Percentiles rank a stretch among this genome's conserved stretches.
These are phyloP conservation scores for Pholiota molesta DNA, from an alignment of 768 basidiomycete genomes.

Conservation along the genomic window DNA sequence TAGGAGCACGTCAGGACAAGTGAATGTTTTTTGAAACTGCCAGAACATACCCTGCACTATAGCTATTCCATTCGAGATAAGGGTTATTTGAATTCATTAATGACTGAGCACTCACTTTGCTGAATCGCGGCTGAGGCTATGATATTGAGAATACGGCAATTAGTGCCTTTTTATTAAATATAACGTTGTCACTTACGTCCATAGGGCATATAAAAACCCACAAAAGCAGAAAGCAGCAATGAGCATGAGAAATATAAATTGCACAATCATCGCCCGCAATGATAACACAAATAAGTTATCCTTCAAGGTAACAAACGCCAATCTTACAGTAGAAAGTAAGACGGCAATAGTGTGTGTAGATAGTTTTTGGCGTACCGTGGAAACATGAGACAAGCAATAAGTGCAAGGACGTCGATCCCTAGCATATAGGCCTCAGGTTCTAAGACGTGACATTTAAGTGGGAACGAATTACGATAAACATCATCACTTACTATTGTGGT, in stretches of 20 bases:
- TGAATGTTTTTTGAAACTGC: not conserved
- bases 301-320: slow-evolving; percentile 90
- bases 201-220: slow-evolving; percentile 91
- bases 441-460: slow-evolving; percentile 27
- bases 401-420: slow-evolving; percentile 82
- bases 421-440: slow-evolving; percentile 67
- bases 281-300: slow-evolving; percentile 81
- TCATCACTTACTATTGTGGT: slow-evolving; percentile 56
- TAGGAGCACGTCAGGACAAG: slow-evolving; percentile 9
- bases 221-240: slow-evolving; percentile 91
- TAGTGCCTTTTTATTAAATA: slow-evolving; percentile 4
- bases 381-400: slow-evolving; percentile 91
- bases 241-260: slow-evolving; percentile 83
- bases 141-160: not conserved
- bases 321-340: slow-evolving; percentile 38
- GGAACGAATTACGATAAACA: not conserved
- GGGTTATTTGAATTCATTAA: not conserved
- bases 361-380: slow-evolving; percentile 56
- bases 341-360: not conserved
- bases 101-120: slow-evolving; percentile 46
- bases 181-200: slow-evolving; percentile 66
- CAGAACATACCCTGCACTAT: slow-evolving; percentile 30
- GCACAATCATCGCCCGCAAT: slow-evolving; percentile 89
- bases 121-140: slow-evolving; percentile 63
- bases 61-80: slow-evolving; percentile 22